These are phyloP conservation scores for Tarenaya hassleriana DNA, from an alignment of 345 rosid species.

Conservation along the genomic window DNA sequence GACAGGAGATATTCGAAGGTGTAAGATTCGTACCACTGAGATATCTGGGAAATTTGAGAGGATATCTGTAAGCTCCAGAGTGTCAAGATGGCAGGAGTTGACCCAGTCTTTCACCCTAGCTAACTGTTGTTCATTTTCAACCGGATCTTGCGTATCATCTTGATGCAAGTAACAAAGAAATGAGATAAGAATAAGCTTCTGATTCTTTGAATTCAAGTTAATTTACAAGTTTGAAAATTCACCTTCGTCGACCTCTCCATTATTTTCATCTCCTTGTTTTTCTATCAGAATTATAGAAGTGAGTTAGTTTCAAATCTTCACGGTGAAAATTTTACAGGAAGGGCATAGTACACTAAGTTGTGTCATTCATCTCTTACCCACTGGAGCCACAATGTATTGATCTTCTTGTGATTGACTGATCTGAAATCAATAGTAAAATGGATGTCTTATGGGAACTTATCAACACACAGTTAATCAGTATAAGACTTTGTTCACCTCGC, in stretches of 20 bases:
- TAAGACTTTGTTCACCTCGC: constrained; percentile 54
- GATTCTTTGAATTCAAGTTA: background rate
- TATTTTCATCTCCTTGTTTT: constrained; percentile 47
- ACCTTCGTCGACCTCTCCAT: constrained; percentile 66
- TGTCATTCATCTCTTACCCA: constrained; percentile 42
- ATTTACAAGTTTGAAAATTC: constrained; percentile 8
- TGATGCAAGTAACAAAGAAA: constrained; percentile 18
- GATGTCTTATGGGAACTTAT: background rate
- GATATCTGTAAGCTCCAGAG: constrained; percentile 58
- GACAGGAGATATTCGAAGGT: constrained; percentile 1
- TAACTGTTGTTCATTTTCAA: constrained; percentile 74
- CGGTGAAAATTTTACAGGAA: constrained; percentile 12
- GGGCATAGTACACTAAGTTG: background rate
- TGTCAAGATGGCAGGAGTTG: constrained; percentile 39
- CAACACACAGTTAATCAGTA: constrained; percentile 5
- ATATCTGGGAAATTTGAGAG: constrained; percentile 80
- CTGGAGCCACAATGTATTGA: constrained; percentile 52
- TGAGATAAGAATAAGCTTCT: constrained; percentile 8
- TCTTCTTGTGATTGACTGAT: constrained; percentile 53
- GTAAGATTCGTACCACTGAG: constrained; percentile 48
- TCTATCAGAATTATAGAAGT: constrained; percentile 37
- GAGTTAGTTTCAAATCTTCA: constrained; percentile 20
- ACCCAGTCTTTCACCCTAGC: constrained; percentile 83
- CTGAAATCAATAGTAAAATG: constrained; percentile 37
- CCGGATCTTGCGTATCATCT: constrained; percentile 81